Base-by-base conservation (phyloP, 1,139 yeast genomes). In the Geotrichum phurueaensis region DNA sequence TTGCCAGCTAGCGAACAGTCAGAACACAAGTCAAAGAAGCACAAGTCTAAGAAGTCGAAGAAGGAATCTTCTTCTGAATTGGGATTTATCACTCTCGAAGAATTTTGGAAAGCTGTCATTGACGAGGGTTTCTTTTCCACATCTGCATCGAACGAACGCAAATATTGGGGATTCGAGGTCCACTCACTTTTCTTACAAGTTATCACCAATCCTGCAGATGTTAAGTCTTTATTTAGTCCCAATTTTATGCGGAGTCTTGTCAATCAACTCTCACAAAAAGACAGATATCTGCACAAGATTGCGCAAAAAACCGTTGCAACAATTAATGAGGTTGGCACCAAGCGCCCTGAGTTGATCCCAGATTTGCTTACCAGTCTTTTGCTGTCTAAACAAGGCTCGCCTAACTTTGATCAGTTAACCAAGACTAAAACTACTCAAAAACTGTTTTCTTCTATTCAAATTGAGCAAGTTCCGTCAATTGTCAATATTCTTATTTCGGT, bases 81-180 rank as follows among this genome's bases (percentile, higher is more conserved):
- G 25, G 59, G 61, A 6, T 58, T 60, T 25, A 53, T 72, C 15
- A 60, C 59, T 1, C 74, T 91, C 50, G 78, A 80, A 33, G 95
- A 88, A 62, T 91, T 94, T 72, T 91, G 96, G 96, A 82, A 84
- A 66, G 79, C 81, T 2, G 85, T 85, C 9, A 82, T 92, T 12
- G 98, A 92, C 70, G 95, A 90, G 68, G 80, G 87, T 1, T 82
- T 89, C 63, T 92, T 94, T 69, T 78, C 90, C 3, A 84, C 82
- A 39, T 84, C 87, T 65, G 80, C 97, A 0, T 89, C 97, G 0
- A 84, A 86, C 53, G 98, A 92, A 72, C 80, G 97, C 64, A 94
- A 92, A 70, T 89, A 81, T 72, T 83, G 90, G 83, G 99, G 98
- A 0, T 84, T 92, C 68, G 88, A 88, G 67, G 80, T 92, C 5